Evolutionary conservation across 2,329 filamentous ascomycete species (phyloP), one percentile per base, ranked within the genome.

Genomic region (Xylariaceae sp.): DNA sequence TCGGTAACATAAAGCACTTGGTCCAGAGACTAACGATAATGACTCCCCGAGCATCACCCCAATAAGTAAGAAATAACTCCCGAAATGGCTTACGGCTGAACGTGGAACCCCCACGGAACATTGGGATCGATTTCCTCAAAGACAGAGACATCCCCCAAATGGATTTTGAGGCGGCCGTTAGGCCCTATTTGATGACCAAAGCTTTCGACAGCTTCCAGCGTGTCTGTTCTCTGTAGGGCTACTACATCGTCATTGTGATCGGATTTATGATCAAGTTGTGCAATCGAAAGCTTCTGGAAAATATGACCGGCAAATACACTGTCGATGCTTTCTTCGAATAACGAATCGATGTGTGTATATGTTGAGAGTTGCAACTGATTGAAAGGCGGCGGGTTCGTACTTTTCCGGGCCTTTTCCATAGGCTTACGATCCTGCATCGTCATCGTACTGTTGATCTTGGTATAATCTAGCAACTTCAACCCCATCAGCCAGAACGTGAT

Each of bases 31-130:
- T 28, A 7, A 28, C 4, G 7, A 28, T 7, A 28, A 4, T 28
- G 22, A 28, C 22, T 28, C 22, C n/a, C 22, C 22, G 22, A 5
- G 7, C 22, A 28, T 28, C n/a, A 7, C 22, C 22, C 22, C 22
- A 28, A 28, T 28, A 4, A 5, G 4, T 28, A 28, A 28, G 7
- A 28, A 7, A 28, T 28, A 28, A 28, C 22, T 4, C 22, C 22
- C 4, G 7, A 28, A 28, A 28, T 28, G 4, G 22, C 22, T 28
- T 28, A 28, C 0, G 79, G 73, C 38, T 84, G 77, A 0, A 76
- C 75, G 11, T 75, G 69, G 57, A 82, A 83, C 0, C 68, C 65
- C 82, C 82, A 86, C 6, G 61, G 71, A 57, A 46, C 72, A 55
- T 19, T 71, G 53, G 62, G 73, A 2, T 77, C 73, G 11, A 84